Conservation (phyloP, 2,329 filamentous ascomycete species). For the Lachnellula occidentalis region DNA sequence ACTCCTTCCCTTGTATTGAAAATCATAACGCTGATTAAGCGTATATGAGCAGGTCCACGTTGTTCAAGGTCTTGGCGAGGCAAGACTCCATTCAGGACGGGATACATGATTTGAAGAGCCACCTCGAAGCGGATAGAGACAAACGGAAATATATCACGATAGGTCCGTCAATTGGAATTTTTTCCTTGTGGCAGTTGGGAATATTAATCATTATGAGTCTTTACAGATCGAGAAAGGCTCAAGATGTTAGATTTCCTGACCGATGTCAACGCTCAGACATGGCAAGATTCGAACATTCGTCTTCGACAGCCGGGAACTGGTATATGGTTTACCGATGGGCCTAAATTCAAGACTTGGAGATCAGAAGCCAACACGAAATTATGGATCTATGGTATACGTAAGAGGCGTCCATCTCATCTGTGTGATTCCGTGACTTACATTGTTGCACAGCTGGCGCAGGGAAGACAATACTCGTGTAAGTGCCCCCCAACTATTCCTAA, state of each 20-base stretch:
- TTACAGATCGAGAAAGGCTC: neutral
- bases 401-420: neutral
- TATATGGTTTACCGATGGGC: conserved; percentile 18
- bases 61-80: neutral
- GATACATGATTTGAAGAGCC: neutral
- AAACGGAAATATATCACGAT: neutral
- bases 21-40: neutral
- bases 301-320: conserved; percentile 17
- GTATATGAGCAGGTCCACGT: neutral
- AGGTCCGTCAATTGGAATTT: neutral
- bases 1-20: neutral
- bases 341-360: conserved; percentile 11
- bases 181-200: too few relatives aligned
- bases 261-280: conserved; percentile 4
- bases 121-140: neutral
- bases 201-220: neutral
- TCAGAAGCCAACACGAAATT: conserved; percentile 6
- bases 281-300: conserved; percentile 8
- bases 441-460: conserved; percentile 13
- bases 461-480: conserved; percentile 17
- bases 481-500: neutral
- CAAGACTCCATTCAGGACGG: neutral
- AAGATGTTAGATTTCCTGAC: conserved; percentile 8
- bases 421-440: neutral
- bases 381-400: conserved; percentile 21